Conservation (phyloP, 768 basidiomycete genomes). For the Pleurotus tuber-regium region DNA sequence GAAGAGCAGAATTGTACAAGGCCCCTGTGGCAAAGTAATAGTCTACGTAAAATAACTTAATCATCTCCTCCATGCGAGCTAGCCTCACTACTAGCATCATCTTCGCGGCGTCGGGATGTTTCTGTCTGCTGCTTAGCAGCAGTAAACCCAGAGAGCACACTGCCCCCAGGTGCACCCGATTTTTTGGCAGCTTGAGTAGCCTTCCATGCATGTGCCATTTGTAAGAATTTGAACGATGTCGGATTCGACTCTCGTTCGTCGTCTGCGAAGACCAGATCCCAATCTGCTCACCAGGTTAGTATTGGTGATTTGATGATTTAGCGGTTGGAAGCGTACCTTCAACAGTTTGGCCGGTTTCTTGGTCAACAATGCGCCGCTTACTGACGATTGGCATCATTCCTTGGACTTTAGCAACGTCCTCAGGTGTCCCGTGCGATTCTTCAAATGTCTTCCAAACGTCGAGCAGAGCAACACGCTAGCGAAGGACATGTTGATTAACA, state of each 20-base stretch:
- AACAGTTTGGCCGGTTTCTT: conserved; percentile 80
- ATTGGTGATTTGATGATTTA: not conserved
- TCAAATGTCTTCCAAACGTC: conserved; percentile 97
- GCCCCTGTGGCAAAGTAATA: too few relatives aligned
- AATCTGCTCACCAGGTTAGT: conserved; percentile 51
- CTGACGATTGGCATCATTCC: conserved; percentile 92
- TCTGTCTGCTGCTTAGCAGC: conserved; percentile 27
- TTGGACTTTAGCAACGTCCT: conserved; percentile 79
- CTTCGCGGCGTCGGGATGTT: conserved; percentile 26
- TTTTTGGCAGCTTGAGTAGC: conserved; percentile 45
- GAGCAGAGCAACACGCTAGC: conserved; percentile 84
- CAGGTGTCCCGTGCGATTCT: conserved; percentile 68
- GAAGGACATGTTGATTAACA: conserved; percentile 4
- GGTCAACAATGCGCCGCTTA: conserved; percentile 80
- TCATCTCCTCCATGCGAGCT: conserved; percentile 47
- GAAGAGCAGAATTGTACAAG: too few relatives aligned
- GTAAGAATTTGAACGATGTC: conserved; percentile 91
- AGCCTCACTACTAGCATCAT: conserved; percentile 47
- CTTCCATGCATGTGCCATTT: conserved; percentile 94
- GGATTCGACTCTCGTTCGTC: conserved; percentile 94
- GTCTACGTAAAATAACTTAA: not conserved
- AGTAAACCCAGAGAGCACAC: conserved; percentile 46
- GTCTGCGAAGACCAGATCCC: conserved; percentile 94
- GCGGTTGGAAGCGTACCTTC: conserved; percentile 56
- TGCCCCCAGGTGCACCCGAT: conserved; percentile 23